Percentiles rank a stretch among this genome's conserved stretches.
Evolutionary conservation across 2,329 filamentous ascomycete genomes (phyloP).

Genomic region (Endoconidiophora laricicola): DNA sequence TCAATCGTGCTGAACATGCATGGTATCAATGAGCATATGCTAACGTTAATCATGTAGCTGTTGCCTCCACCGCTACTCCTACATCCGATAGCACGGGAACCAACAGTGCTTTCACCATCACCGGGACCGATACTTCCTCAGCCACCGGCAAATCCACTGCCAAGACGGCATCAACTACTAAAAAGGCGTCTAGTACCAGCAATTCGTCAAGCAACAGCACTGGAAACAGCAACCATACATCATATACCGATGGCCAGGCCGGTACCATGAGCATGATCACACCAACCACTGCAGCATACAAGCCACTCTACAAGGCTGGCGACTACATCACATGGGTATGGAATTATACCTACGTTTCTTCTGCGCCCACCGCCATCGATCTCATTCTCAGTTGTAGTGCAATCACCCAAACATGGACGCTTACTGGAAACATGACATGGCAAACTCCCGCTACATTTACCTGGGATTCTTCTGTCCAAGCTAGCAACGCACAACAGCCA

Average conservation of each 20-base stretch:
- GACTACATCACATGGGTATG: conserved; percentile 43
- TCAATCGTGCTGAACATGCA: neutral
- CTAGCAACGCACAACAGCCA: conserved; percentile 27
- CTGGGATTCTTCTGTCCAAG: conserved; percentile 41
- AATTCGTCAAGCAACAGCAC: conserved; percentile 12
- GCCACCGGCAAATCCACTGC: conserved; percentile 18
- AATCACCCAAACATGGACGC: conserved; percentile 38
- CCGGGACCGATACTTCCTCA: conserved; percentile 15
- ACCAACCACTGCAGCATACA: conserved; percentile 28
- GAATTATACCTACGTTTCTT: conserved; percentile 48
- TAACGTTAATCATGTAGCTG: neutral
- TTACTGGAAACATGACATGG: conserved; percentile 47
- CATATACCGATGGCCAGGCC: conserved; percentile 23
- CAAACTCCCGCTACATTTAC: conserved; percentile 32
- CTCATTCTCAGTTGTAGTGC: conserved; percentile 39
- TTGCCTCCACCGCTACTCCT: conserved; percentile 8
- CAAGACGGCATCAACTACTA: conserved; percentile 17
- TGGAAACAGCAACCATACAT: conserved; percentile 20
- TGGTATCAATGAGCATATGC: neutral
- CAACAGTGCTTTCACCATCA: conserved; percentile 1
- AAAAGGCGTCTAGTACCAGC: conserved; percentile 15
- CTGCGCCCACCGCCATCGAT: conserved; percentile 42
- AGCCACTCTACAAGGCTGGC: conserved; percentile 42
- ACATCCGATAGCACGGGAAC: neutral
- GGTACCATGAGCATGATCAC: conserved; percentile 37